phyloP scores from a whole-genome alignment of 305 asterid genomes.

The Nicotiana rustica region DNA sequence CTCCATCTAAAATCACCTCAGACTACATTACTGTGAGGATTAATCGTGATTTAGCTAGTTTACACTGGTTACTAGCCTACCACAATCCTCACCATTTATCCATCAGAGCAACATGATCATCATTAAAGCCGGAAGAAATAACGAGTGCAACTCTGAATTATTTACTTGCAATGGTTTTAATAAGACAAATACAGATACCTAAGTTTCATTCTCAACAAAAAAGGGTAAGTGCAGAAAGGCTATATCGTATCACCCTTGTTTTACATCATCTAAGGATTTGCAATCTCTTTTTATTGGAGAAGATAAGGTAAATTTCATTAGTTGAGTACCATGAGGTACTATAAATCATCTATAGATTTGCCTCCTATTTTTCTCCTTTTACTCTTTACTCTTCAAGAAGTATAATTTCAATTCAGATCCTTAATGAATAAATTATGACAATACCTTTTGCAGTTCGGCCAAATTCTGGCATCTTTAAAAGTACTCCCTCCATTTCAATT shows the following conservation, averaged over 20 bases:
- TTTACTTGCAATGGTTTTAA: conserved; percentile 1
- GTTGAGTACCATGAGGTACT: no score
- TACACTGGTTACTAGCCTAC: no score
- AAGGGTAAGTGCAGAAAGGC: neutral
- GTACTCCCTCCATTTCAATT: neutral
- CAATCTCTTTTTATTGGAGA: no score
- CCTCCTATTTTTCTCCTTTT: neutral
- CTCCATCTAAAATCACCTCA: no score
- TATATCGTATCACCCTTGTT: neutral
- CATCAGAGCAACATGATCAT: conserved; percentile 6
- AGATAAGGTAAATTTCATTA: no score
- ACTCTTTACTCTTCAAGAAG: neutral
- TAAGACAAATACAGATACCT: neutral
- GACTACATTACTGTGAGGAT: no score
- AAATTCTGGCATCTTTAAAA: conserved; percentile 1
- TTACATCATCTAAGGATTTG: conserved; percentile 6
- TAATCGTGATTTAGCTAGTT: no score
- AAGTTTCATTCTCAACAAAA: neutral
- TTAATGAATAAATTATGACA: neutral
- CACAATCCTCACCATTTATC: no score
- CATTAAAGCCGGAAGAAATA: neutral
- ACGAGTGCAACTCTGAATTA: neutral
- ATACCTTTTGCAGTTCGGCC: neutral
- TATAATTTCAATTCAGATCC: neutral
- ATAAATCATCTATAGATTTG: neutral